These are phyloP conservation scores for Adenanthera pavonina DNA, from an alignment of 306 rosid species.

Conservation along the genomic window DNA sequence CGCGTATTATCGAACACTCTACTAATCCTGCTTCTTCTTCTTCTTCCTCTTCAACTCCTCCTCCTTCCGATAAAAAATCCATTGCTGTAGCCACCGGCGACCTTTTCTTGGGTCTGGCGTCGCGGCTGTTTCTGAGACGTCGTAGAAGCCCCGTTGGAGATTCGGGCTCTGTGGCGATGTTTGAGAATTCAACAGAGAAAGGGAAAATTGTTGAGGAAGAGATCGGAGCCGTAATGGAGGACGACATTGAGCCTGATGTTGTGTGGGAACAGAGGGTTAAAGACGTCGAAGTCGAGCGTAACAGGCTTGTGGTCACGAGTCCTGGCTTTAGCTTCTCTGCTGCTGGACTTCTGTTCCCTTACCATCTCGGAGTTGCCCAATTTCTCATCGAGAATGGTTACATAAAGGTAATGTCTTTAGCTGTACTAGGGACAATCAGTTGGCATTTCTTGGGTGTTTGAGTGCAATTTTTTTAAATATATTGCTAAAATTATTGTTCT, in stretches of 20 bases:
- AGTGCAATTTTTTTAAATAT: not conserved
- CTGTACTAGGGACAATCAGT: not conserved
- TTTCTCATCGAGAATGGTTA: conserved; percentile 80
- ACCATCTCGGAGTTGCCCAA: conserved; percentile 88
- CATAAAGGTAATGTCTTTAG: conserved; percentile 64
- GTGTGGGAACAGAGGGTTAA: conserved; percentile 90
- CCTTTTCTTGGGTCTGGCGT: conserved; percentile 71
- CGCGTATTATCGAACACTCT: conserved; percentile 30
- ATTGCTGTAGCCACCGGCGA: conserved; percentile 82
- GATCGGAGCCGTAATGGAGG: conserved; percentile 75
- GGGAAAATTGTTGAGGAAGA: conserved; percentile 45
- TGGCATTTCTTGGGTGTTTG: not conserved
- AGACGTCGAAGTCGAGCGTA: conserved; percentile 86
- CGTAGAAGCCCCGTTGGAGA: conserved; percentile 33
- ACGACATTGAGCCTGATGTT: conserved; percentile 70
- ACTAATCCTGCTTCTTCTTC: conserved; percentile 30
- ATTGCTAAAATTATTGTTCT: not conserved
- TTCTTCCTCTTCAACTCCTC: conserved; percentile 13
- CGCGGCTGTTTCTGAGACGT: conserved; percentile 58
- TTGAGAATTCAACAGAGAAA: conserved; percentile 46
- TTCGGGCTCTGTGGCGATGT: conserved; percentile 56
- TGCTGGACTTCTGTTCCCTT: conserved; percentile 94
- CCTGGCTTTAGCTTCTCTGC: conserved; percentile 97
- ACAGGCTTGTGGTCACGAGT: conserved; percentile 57
- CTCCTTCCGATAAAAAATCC: conserved; percentile 57